phyloP scores from a whole-genome alignment of 441 rosid genomes.

The Eruca vesicaria region DNA sequence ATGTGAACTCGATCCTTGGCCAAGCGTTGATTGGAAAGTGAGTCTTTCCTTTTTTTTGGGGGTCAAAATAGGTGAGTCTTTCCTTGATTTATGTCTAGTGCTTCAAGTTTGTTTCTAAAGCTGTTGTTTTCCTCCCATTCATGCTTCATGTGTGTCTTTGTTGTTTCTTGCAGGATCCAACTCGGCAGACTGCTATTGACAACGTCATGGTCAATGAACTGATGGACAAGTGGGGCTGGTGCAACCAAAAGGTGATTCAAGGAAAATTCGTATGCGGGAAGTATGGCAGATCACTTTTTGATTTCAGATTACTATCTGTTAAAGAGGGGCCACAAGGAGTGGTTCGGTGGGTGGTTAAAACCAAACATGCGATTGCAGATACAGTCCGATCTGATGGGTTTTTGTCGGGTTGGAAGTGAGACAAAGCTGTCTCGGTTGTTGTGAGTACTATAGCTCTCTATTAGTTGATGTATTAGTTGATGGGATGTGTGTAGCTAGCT shows the following conservation, averaged over 20 bases:
- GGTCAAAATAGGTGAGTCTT: constrained; percentile 52
- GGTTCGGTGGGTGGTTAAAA: neutral
- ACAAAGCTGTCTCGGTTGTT: neutral
- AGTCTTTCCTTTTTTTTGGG: neutral
- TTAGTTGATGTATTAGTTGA: neutral
- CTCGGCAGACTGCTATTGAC: constrained; percentile 76
- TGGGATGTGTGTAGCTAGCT: neutral
- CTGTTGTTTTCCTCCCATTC: neutral
- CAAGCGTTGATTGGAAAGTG: constrained; percentile 90
- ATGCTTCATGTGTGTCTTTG: neutral
- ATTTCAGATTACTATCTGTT: neutral
- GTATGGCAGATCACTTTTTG: neutral
- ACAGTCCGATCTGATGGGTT: neutral
- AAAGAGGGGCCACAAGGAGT: neutral
- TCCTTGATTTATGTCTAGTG: neutral
- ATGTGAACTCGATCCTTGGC: constrained; percentile 80
- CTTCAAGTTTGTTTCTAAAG: neutral
- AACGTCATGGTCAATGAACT: constrained; percentile 83
- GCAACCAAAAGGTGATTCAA: constrained; percentile 65
- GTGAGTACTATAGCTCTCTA: neutral
- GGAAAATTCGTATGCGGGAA: neutral
- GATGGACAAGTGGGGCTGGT: constrained; percentile 88
- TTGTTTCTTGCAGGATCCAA: constrained; percentile 61
- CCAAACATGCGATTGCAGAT: neutral
- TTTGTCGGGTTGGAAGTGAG: neutral